phyloP scores from a whole-genome alignment of 192 early-diverging fungal genomes.

The Coemansia sp. region DNA sequence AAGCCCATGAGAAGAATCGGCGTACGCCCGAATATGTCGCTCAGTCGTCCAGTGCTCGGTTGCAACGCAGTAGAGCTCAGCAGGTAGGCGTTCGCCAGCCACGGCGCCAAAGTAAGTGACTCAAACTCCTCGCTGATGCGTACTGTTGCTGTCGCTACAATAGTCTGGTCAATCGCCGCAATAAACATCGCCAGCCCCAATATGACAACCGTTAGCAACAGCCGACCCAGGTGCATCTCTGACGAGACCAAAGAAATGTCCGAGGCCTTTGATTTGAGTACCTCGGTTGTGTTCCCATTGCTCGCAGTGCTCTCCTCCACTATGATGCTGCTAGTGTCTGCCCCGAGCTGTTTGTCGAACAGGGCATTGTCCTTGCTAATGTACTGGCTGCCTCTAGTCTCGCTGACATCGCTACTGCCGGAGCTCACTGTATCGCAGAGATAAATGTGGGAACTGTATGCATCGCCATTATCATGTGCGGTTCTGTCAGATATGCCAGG shows the following conservation, averaged over 20 bases:
- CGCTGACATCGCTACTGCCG: conserved; percentile 5
- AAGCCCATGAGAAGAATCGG: conserved; percentile 57
- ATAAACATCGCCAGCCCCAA: conserved; percentile 61
- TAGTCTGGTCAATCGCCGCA: conserved; percentile 71
- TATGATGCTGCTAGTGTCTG: not conserved
- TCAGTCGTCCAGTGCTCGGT: conserved; percentile 75
- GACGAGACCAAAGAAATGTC: not conserved
- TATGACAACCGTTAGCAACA: conserved; percentile 34
- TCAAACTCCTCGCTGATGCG: conserved; percentile 64
- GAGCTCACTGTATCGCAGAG: not conserved
- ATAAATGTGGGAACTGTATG: not conserved
- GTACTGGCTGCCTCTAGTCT: not conserved
- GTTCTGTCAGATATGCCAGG: conserved; percentile 13
- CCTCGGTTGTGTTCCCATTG: not conserved
- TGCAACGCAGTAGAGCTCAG: conserved; percentile 75
- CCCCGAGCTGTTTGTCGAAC: conserved; percentile 8
- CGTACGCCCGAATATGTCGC: conserved; percentile 84
- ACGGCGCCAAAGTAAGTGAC: conserved; percentile 62
- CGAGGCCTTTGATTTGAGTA: conserved; percentile 5
- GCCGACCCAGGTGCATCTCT: conserved; percentile 28
- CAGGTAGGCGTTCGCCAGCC: conserved; percentile 77
- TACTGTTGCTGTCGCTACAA: conserved; percentile 69
- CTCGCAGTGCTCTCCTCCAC: not conserved
- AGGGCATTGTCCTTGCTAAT: not conserved
- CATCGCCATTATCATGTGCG: not conserved